Evolutionary conservation across 495 filamentous ascomycete species (phyloP).

Genomic region (Amphirosellinia nigrospora): DNA sequence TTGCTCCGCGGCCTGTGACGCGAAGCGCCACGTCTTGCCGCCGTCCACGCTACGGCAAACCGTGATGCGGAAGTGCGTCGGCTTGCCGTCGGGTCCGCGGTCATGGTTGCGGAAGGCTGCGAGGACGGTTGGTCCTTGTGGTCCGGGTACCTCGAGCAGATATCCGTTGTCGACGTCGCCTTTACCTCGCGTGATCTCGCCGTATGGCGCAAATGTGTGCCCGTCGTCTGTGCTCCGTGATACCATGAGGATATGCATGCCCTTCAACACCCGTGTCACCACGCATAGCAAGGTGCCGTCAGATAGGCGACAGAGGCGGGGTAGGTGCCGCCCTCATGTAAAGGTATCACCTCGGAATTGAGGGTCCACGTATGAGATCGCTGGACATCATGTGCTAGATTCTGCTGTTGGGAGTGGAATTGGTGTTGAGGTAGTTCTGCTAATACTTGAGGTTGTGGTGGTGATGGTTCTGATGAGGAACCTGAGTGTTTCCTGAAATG

Average conservation of each 20-base stretch:
- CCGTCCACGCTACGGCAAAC: constrained; percentile 62
- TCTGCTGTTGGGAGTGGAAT: neutral
- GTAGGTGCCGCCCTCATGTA: constrained; percentile 54
- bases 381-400: neutral
- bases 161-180: constrained; percentile 68
- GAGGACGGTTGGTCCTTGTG: constrained; percentile 48
- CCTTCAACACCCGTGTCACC: constrained; percentile 48
- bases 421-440: constrained; percentile 8
- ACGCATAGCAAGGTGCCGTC: constrained; percentile 55
- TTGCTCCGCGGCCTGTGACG: constrained; percentile 54
- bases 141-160: constrained; percentile 56
- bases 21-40: constrained; percentile 59
- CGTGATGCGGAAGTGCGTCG: constrained; percentile 65
- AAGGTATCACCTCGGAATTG: constrained; percentile 28
- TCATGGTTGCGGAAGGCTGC: constrained; percentile 71
- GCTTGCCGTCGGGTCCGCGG: constrained; percentile 40
- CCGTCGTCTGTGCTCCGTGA: constrained; percentile 53
- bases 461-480: neutral
- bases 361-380: constrained; percentile 30
- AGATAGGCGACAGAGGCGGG: constrained; percentile 52
- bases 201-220: constrained; percentile 43
- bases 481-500: constrained; percentile 19
- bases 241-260: constrained; percentile 43
- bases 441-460: neutral
- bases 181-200: constrained; percentile 39